phyloP scores from a whole-genome alignment of 2,329 filamentous ascomycete genomes.

The Colletotrichum coccodes region DNA sequence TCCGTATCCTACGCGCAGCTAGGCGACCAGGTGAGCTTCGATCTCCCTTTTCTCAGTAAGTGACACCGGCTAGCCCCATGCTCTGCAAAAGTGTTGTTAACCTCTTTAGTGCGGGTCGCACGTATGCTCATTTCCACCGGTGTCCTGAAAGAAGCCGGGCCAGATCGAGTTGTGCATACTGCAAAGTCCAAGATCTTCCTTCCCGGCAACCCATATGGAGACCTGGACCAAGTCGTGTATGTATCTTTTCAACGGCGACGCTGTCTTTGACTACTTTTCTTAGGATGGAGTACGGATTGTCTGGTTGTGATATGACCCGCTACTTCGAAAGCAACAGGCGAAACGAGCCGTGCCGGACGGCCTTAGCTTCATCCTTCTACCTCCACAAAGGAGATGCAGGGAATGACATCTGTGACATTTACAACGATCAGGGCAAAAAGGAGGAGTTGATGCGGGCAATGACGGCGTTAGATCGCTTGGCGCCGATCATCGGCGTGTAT shows the following conservation, averaged over 20 bases:
- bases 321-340: slow-evolving; percentile 44
- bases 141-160: slow-evolving; percentile 32
- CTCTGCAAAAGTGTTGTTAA: neutral
- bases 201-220: slow-evolving; percentile 23
- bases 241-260: neutral
- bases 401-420: slow-evolving; percentile 43
- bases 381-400: slow-evolving; percentile 41
- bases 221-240: slow-evolving; percentile 30
- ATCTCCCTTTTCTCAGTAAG: slow-evolving; percentile 39
- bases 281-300: neutral
- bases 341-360: slow-evolving; percentile 43
- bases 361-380: slow-evolving; percentile 38
- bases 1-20: slow-evolving; percentile 40
- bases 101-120: slow-evolving; percentile 34
- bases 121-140: slow-evolving; percentile 34
- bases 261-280: neutral
- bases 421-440: slow-evolving; percentile 38
- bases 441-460: slow-evolving; percentile 41
- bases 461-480: slow-evolving; percentile 35
- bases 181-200: slow-evolving; percentile 29
- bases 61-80: neutral
- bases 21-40: slow-evolving; percentile 39
- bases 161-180: slow-evolving; percentile 36
- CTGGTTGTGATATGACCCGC: slow-evolving; percentile 34
- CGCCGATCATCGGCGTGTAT: slow-evolving; percentile 41